These are phyloP conservation scores for Spinacia oleracea DNA, from an alignment of 179 eudicot genomes.

Conservation along the genomic window DNA sequence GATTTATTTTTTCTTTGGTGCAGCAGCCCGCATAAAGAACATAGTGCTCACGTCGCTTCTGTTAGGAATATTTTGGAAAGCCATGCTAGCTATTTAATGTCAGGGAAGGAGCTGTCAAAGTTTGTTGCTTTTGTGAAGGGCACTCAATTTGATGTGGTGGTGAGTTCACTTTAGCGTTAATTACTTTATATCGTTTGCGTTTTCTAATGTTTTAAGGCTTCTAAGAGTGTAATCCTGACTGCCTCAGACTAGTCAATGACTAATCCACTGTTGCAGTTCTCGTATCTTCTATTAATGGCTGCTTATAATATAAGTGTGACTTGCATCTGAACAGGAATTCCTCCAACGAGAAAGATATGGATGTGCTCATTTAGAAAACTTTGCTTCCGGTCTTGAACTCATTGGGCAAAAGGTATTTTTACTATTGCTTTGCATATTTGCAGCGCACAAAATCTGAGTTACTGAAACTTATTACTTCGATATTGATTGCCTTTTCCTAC, in stretches of 20 bases:
- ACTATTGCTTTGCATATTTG: neutral
- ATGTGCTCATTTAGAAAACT: constrained; percentile 92
- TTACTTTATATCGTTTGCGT: neutral
- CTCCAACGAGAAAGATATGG: constrained; percentile 91
- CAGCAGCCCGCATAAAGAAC: constrained; percentile 81
- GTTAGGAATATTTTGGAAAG: constrained; percentile 88
- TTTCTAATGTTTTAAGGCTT: neutral
- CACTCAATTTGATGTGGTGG: constrained; percentile 95
- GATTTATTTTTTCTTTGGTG: constrained; percentile 15
- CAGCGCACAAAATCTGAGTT: neutral
- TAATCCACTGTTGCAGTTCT: neutral
- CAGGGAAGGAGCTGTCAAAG: constrained; percentile 94
- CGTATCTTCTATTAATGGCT: neutral
- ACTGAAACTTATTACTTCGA: neutral
- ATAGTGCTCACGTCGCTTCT: constrained; percentile 82
- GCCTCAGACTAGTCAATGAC: neutral
- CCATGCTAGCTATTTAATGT: constrained; percentile 95
- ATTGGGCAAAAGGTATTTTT: constrained; percentile 83
- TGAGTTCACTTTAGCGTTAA: constrained; percentile 30
- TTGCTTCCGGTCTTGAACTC: constrained; percentile 93
- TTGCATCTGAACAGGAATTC: constrained; percentile 60
- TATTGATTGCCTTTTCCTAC: neutral
- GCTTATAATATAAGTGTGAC: constrained; percentile 1
- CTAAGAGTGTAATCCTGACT: neutral
- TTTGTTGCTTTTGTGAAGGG: constrained; percentile 98